Conservation (phyloP, 1,139 yeast species). For the Geotrichum citri-aurantii region DNA sequence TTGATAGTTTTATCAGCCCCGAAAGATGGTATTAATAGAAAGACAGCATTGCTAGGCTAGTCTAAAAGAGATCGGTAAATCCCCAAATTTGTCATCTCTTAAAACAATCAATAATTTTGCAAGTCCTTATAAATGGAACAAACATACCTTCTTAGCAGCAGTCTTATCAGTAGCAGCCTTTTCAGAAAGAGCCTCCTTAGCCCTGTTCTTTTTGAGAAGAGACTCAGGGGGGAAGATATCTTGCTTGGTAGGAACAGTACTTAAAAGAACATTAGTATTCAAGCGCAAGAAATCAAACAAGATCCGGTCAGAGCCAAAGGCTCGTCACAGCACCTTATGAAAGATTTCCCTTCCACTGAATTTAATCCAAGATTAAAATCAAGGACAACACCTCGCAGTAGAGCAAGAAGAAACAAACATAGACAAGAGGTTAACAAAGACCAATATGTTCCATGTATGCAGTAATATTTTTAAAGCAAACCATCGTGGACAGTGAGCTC, state of each 20-base stretch:
- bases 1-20: slow-evolving; percentile 64
- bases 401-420: slow-evolving; percentile 14
- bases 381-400: slow-evolving; percentile 20
- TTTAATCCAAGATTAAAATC: slow-evolving; percentile 21
- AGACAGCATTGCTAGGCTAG: slow-evolving; percentile 70
- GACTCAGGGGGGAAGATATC: slow-evolving; percentile 72
- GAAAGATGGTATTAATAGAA: slow-evolving; percentile 96
- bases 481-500: slow-evolving; percentile 15
- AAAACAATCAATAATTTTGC: slow-evolving; percentile 11
- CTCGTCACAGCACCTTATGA: slow-evolving; percentile 1
- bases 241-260: slow-evolving; percentile 30
- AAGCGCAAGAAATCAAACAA: slow-evolving; percentile 8
- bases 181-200: slow-evolving; percentile 57
- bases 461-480: slow-evolving; percentile 11
- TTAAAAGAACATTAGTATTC: slow-evolving; percentile 10
- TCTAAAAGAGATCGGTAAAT: slow-evolving; percentile 20
- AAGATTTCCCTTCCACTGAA: slow-evolving; percentile 19
- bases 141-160: slow-evolving; percentile 85
- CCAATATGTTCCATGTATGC: slow-evolving; percentile 3
- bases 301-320: neutral
- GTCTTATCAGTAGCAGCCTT: slow-evolving; percentile 74
- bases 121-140: slow-evolving; percentile 18
- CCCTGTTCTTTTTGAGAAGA: slow-evolving; percentile 89
- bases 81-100: slow-evolving; percentile 18
- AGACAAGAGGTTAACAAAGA: slow-evolving; percentile 17